Conservation (phyloP, 2,329 filamentous ascomycete genomes). For the Alternaria longipes region DNA sequence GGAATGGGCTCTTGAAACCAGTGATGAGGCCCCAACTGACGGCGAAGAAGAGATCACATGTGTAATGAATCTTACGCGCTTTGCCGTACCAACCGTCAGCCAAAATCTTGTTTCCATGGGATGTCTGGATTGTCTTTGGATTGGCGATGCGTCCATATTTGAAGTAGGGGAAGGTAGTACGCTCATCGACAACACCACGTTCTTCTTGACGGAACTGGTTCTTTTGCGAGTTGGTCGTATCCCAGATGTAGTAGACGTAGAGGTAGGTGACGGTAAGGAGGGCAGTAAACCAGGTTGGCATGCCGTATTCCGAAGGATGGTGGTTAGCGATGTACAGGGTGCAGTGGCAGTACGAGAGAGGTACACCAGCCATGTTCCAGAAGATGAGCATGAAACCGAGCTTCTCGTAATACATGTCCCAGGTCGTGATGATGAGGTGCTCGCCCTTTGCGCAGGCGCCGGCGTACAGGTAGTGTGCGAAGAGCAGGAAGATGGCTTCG, state of each 20-base stretch:
- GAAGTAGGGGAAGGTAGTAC: conserved; percentile 88
- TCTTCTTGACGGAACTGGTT: conserved; percentile 87
- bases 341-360: conserved; percentile 92
- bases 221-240: conserved; percentile 92
- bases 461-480: conserved; percentile 92
- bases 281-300: conserved; percentile 74
- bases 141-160: conserved; percentile 86
- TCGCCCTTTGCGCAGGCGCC: conserved; percentile 93
- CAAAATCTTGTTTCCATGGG: conserved; percentile 78
- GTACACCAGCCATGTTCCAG: conserved; percentile 94
- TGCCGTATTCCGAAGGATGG: conserved; percentile 77
- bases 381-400: conserved; percentile 98
- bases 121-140: conserved; percentile 78
- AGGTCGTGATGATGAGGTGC: conserved; percentile 87
- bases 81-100: conserved; percentile 82
- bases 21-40: conserved; percentile 82
- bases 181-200: conserved; percentile 71
- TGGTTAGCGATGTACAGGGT: conserved; percentile 90
- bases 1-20: conserved; percentile 81
- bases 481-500: conserved; percentile 83
- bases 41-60: conserved; percentile 81
- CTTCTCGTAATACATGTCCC: conserved; percentile 98
- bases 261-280: conserved; percentile 76
- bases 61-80: conserved; percentile 83
- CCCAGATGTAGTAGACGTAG: conserved; percentile 90